Evolutionary conservation across 805 yeast genomes (phyloP), one percentile per base, ranked within the genome.

Genomic region (Schwanniomyces sp.): DNA sequence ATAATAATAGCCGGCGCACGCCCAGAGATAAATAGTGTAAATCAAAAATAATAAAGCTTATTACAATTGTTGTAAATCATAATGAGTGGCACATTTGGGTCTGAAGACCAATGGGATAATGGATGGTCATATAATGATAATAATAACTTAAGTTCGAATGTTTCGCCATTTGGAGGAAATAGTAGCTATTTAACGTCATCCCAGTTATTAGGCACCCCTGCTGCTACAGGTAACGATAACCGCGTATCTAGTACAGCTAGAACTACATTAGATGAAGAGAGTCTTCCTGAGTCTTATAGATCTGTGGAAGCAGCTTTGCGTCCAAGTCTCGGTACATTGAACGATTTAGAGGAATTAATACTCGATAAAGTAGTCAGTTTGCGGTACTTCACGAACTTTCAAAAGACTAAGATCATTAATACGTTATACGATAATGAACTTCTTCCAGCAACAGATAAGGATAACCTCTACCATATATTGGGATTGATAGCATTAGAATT

Each of bases 401-500:
- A 71, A 56, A 59, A 62, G 24, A 52, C 67, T 10, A 59, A 62
- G 38, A 58, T 72, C 21, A 49, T 71, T 38, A 71, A 72, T 52
- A 56, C 58, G 27, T 49, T 69, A 18, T 69, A 68, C 46, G 75
- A 71, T 48, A 68, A 72, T 46, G 54, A 60, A 49, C 53, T 72
- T 43, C 49, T 64, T 47, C 71, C 74, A 1, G 62, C 68, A 1
- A 50, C 64, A 7, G 48, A 45, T 10, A 53, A 58, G n/a, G 52
- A 56, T 38, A 67, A 66, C 48, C 66, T 73, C 39, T 62, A 58
- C 45, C 70, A 70, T 48, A 54, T 65, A 25, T 49, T 74, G 40
- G 80, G 78, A 5, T 62, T 75, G 39, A 55, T 72, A 32, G 69
- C 74, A 1, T 63, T 75, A 50, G 80, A 75, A 56, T 59, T 74